Evolutionary conservation across 768 basidiomycete genomes (phyloP), one percentile per base, ranked within the genome.

Genomic region (Amanita brunnescens): DNA sequence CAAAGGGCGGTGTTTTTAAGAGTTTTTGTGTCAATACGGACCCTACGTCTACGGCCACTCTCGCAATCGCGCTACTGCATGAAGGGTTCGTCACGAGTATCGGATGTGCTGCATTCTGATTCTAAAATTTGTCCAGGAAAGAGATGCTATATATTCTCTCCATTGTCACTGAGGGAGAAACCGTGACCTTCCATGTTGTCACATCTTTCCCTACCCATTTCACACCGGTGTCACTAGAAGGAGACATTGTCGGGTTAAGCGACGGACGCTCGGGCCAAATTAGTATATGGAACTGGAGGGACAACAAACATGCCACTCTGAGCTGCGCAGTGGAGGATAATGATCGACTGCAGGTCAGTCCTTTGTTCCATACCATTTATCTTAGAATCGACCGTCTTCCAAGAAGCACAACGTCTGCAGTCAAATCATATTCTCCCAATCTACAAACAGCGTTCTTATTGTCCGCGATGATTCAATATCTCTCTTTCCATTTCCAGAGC

Each of bases 401-500:
- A 30, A 14, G 10, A 54, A 80, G 73, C 65, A 72, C 52, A 77
- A 83, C 57, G 67, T 69, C 6, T 78, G 77, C 49, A 64, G 77
- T 23, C 77, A 81, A 55, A 72, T 82, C 6, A 59, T 78, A 3
- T 76, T 81, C 51, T 64, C 72, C 0, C 33, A 6, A 6, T 30
- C 37, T 18, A 58, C 69, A 40, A 57, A 71, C 6, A 70, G 68
- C 56, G 62, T 83, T 26, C 68, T 85, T 6, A 76, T 85, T 53
- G 77, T 78, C 40, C 71, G 83, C 33, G 79, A 79, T 6, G 76
- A 75, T 9, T 80, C 80, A 0, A 64, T 85, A 3, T 70, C 77
- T 51, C 67, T 83, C 6, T 86, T 84, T 52, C 67, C 70, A 1
- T 63, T 68, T 12, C 81, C 82, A 0, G 55, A 51, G 2, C 69